Percentiles rank a stretch among this genome's conserved stretches.
phyloP scores from a whole-genome alignment of 2,329 filamentous ascomycete genomes.

The Aurifilum marmelostoma region DNA sequence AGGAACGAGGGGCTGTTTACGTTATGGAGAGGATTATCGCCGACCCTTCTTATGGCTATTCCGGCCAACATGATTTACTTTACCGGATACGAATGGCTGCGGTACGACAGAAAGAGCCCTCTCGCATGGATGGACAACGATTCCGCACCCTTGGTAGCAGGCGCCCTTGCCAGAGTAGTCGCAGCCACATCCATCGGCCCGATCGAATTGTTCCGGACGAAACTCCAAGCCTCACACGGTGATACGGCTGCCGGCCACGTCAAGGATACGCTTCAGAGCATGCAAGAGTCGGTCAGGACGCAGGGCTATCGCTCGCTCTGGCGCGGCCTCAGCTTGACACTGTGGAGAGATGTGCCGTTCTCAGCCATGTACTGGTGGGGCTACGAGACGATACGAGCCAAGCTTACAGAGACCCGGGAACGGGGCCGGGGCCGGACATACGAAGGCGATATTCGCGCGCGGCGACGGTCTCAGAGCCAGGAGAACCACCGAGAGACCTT shows the following conservation, averaged over 20 bases:
- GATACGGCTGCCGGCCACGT: conserved; percentile 69
- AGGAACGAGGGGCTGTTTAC: conserved; percentile 86
- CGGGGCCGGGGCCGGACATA: conserved; percentile 48
- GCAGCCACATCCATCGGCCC: conserved; percentile 85
- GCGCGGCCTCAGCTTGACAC: conserved; percentile 85
- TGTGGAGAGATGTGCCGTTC: conserved; percentile 97
- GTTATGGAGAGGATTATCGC: conserved; percentile 91
- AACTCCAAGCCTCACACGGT: conserved; percentile 78
- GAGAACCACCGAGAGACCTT: conserved; percentile 80
- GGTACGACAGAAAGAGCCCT: conserved; percentile 73
- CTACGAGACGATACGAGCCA: conserved; percentile 81
- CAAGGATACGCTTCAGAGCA: conserved; percentile 73
- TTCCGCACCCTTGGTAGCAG: conserved; percentile 80
- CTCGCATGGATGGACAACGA: conserved; percentile 68
- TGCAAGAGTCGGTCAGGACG: conserved; percentile 76
- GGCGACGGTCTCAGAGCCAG: conserved; percentile 62
- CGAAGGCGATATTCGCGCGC: conserved; percentile 44
- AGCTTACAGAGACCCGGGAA: conserved; percentile 70
- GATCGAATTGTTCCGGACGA: conserved; percentile 90
- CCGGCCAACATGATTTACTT: conserved; percentile 99
- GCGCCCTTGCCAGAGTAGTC: conserved; percentile 74
- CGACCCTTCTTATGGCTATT: conserved; percentile 90
- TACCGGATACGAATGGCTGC: conserved; percentile 94
- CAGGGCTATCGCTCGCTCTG: conserved; percentile 84
- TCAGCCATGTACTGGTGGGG: conserved; percentile 98